Base-by-base conservation (phyloP, 345 rosid genomes). In the Linum usitatissimum region DNA sequence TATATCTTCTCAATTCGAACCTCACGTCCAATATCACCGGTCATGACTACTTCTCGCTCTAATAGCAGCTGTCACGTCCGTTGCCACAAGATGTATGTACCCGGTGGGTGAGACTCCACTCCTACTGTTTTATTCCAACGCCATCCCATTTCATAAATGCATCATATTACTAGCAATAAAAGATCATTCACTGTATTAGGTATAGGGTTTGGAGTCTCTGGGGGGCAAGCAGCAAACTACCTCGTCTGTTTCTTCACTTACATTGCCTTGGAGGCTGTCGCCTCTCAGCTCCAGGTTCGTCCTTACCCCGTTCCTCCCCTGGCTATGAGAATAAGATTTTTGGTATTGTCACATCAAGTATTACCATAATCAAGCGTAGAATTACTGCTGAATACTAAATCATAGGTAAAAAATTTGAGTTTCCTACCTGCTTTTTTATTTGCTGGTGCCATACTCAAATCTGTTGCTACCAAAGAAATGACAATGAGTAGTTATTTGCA, bases 51-150 rank as follows among this genome's bases (percentile, higher is more conserved):
- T 23, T 18, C 18, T 28, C 59, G 59, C 14, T 55, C 30, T 15
- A 55, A 10, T 10, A 55, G 59, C 59, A 8, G 21, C 59, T 3
- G 4, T 54, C 57, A 8, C 8, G 18, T 54, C 8, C 28, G 18
- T 55, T 55, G 59, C 59, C 59, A 55, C 4, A 55, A 55, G 59
- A 55, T 55, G 59, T 55, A 55, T 55, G 59, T 55, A 9, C 59
- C 59, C 18, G 59, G 59, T 55, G 59, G 59, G 59, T 55, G 18
- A 13, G 18, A 13, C 13, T 18, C 14, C 30, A 9, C 18, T 3
- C 30, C 2, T 6, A 14, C 30, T 23, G 2, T 23, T 23, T 23
- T 2, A 23, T 23, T 23, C 28, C 28, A 23, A 23, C 28, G 28
- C 28, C 28, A 23, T 23, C 28, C 28, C 28, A 23, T 23, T 23